Base-by-base conservation (phyloP, 1,284 basidiomycete genomes). In the Cryptococcus floricola region DNA sequence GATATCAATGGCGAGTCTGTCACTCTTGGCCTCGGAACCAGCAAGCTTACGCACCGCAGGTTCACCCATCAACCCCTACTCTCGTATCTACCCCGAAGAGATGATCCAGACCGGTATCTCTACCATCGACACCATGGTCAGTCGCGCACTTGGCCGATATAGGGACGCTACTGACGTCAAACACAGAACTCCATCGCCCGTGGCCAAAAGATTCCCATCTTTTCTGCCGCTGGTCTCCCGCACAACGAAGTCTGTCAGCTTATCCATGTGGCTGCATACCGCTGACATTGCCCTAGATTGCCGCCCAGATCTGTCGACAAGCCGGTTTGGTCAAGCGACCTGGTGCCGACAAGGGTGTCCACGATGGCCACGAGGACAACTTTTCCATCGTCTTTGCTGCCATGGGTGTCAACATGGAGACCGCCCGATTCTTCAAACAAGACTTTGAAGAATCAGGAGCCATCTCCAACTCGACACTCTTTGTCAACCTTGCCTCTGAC, bases 401-500 rank as follows among this genome's bases (percentile, higher is more conserved):
- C 44, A 98, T 99, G 96, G 96, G 96, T 85, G 96, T 96, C 69
- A 99, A 99, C 82, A 96, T 98, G 93, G 96, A 98, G 79, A 98
- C 96, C 8, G 96, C 96, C 34, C 87, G 96, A 53, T 99, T 98
- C 84, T 99, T 99, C 88, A 95, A 96, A 80, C 91, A 97, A 76
- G 96, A 98, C 81, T 98, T 98, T 77, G 94, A 98, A 79, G 95
- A 97, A 76, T 98, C 97, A 74, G 96, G 96, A 50, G 91, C 89
- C 82, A 84, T 98, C 64, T 94, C 98, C 79, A 89, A 96, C 71
- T 93, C 97, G 53, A 98, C 96, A 7, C 83, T 99, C 60, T 99
- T 98, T 87, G 84, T 99, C 77, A 99, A 99, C 81, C 81, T 98
- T 72, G 96, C 96, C 50, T 98, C 98, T 74, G 96, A 99, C 78